phyloP scores from a whole-genome alignment of 2,329 filamentous ascomycete species.

The Phialocephala subalpina region DNA sequence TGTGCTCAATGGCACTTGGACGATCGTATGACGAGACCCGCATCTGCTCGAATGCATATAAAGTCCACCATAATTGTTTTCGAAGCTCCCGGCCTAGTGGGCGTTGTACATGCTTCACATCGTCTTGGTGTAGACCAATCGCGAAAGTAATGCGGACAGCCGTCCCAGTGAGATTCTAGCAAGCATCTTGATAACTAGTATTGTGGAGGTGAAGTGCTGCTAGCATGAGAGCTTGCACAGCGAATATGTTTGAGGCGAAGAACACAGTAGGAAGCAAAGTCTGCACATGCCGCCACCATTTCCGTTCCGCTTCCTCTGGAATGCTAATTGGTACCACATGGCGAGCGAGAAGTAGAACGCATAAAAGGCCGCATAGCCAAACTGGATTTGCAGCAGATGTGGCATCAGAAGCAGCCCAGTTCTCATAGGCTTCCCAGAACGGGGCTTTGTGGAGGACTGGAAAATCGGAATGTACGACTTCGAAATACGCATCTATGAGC shows the following conservation, averaged over 20 bases:
- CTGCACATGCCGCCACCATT: constrained; percentile 52
- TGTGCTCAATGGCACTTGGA: constrained; percentile 51
- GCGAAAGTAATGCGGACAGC: constrained; percentile 53
- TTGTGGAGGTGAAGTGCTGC: constrained; percentile 54
- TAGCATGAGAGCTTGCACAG: constrained; percentile 52
- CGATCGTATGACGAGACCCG: constrained; percentile 53
- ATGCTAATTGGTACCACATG: constrained; percentile 45
- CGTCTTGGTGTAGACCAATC: constrained; percentile 53
- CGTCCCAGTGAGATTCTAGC: constrained; percentile 53
- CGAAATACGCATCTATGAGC: constrained; percentile 51
- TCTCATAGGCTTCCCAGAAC: constrained; percentile 51
- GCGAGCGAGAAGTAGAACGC: constrained; percentile 50
- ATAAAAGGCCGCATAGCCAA: constrained; percentile 52
- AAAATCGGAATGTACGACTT: constrained; percentile 51
- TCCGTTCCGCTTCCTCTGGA: constrained; percentile 48
- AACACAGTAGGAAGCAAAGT: constrained; percentile 50
- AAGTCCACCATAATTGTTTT: constrained; percentile 46
- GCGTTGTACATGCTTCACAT: constrained; percentile 45
- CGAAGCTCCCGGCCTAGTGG: constrained; percentile 44
- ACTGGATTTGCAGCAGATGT: constrained; percentile 44
- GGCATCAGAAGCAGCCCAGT: constrained; percentile 42
- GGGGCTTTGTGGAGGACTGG: constrained; percentile 52
- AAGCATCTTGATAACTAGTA: constrained; percentile 50
- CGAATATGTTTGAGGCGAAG: constrained; percentile 51
- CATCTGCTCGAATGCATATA: constrained; percentile 48